These are phyloP conservation scores for Spraguea lophii DNA, from an alignment of 371 early-diverging fungal genomes.

Conservation along the genomic window DNA sequence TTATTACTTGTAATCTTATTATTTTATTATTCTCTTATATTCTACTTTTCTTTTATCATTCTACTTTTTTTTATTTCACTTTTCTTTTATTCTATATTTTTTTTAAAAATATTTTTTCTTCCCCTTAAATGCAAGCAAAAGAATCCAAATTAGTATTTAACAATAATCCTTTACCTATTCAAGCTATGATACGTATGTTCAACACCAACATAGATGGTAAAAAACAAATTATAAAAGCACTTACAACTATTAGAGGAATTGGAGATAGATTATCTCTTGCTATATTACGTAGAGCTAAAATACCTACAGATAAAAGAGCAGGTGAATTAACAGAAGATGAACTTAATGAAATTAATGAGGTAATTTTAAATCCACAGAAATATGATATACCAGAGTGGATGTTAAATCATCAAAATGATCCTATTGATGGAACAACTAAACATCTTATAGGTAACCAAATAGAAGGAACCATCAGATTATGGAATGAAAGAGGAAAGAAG, in stretches of 20 bases:
- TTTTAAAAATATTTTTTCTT: too few relatives aligned
- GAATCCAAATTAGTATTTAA: too few relatives aligned
- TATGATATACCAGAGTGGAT: constrained; percentile 92
- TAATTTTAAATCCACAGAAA: constrained; percentile 68
- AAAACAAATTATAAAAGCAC: constrained; percentile 72
- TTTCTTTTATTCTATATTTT: too few relatives aligned
- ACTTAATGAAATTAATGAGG: constrained; percentile 62
- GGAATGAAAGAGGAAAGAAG: constrained; percentile 46
- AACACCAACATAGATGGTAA: constrained; percentile 98
- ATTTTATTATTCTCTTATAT: too few relatives aligned
- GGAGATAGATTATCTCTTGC: constrained; percentile 88
- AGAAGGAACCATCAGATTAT: constrained; percentile 47
- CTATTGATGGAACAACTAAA: constrained; percentile 65
- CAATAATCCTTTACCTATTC: too few relatives aligned
- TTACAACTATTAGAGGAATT: constrained; percentile 88
- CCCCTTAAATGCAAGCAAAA: too few relatives aligned
- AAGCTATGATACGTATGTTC: constrained; percentile 91
- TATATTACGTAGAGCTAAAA: constrained; percentile 86
- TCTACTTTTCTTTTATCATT: too few relatives aligned
- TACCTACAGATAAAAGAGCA: constrained; percentile 77
- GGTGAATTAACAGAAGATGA: constrained; percentile 81
- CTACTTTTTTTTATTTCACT: too few relatives aligned
- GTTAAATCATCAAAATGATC: constrained; percentile 90
- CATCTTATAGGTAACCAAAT: constrained; percentile 77
- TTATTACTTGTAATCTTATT: too few relatives aligned